Percentiles rank a stretch among this genome's conserved stretches.
These are phyloP conservation scores for Diplodia seriata DNA, from an alignment of 2,329 filamentous ascomycete species.

Conservation along the genomic window DNA sequence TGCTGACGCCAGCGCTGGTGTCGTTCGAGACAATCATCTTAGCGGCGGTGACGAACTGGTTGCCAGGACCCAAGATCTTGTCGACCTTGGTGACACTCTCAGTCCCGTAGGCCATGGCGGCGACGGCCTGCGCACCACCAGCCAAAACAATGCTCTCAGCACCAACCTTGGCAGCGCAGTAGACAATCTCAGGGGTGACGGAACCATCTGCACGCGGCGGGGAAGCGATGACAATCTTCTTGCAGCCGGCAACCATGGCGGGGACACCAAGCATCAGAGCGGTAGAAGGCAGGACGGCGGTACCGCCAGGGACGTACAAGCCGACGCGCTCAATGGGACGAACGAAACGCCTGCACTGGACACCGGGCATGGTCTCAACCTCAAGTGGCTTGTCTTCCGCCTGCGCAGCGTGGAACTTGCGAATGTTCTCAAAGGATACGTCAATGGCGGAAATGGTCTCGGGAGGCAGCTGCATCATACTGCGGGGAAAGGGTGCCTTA, in stretches of 20 bases:
- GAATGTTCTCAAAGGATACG: slow-evolving; percentile 90
- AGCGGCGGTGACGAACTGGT: slow-evolving; percentile 97
- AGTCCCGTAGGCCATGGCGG: slow-evolving; percentile 96
- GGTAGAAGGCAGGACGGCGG: slow-evolving; percentile 94
- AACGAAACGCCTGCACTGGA: slow-evolving; percentile 90
- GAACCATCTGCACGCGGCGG: slow-evolving; percentile 88
- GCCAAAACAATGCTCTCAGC: slow-evolving; percentile 95
- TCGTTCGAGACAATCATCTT: slow-evolving; percentile 99
- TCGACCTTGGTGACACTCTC: slow-evolving; percentile 95
- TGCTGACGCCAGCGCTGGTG: slow-evolving; percentile 91
- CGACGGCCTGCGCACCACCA: slow-evolving; percentile 92
- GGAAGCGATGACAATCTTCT: slow-evolving; percentile 91
- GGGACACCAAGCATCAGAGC: slow-evolving; percentile 98
- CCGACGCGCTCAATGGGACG: slow-evolving; percentile 95
- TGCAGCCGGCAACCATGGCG: slow-evolving; percentile 95
- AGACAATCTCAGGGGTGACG: slow-evolving; percentile 95
- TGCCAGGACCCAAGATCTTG: slow-evolving; percentile 97
- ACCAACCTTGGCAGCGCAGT: slow-evolving; percentile 94
- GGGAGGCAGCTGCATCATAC: slow-evolving; percentile 81
- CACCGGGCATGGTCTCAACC: slow-evolving; percentile 97
- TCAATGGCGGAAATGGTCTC: slow-evolving; percentile 95
- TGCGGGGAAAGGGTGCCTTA: slow-evolving; percentile 83
- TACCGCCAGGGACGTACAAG: slow-evolving; percentile 93
- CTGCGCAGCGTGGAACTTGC: slow-evolving; percentile 91
- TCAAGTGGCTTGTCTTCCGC: slow-evolving; percentile 80